A percentile compares a stretch with the other conserved stretches of the same genome.
These are phyloP conservation scores for Trypanosoma theileri DNA, from an alignment of 208 protist genomes.

Conservation along the genomic window DNA sequence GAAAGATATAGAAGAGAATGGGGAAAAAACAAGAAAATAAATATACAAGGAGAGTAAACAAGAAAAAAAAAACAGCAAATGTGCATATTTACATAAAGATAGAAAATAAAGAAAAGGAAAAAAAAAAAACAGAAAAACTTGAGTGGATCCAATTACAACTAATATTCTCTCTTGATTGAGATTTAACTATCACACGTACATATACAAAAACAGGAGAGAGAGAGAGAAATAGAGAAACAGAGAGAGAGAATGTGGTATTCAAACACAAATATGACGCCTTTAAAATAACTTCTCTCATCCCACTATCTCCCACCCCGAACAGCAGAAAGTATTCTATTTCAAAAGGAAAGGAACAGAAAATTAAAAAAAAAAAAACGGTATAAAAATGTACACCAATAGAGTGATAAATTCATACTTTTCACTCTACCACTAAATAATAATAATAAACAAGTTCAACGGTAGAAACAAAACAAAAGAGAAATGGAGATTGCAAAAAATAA, in stretches of 20 bases:
- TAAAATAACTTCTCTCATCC: too few species aligned
- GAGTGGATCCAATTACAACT: too few species aligned
- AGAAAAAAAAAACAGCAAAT: neutral
- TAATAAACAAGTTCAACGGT: neutral
- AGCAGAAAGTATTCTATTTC: too few species aligned
- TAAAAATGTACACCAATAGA: neutral
- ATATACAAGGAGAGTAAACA: neutral
- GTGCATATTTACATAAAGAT: neutral
- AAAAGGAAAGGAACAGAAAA: neutral
- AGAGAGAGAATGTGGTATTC: too few species aligned
- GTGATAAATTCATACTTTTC: neutral
- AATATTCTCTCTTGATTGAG: too few species aligned
- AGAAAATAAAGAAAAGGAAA: neutral
- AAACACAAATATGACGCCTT: too few species aligned
- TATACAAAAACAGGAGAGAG: too few species aligned
- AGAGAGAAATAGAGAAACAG: too few species aligned
- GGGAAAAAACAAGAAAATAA: neutral
- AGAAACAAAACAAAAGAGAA: neutral
- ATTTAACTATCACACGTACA: too few species aligned
- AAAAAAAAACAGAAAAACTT: too few species aligned
- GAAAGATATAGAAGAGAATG: neutral
- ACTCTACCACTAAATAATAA: neutral
- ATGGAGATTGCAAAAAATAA: neutral
- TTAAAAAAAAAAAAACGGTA: constrained; percentile 1
- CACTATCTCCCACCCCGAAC: too few species aligned